Conservation (phyloP, 73 alveolate genomes). For the Breviolum minutum region DNA sequence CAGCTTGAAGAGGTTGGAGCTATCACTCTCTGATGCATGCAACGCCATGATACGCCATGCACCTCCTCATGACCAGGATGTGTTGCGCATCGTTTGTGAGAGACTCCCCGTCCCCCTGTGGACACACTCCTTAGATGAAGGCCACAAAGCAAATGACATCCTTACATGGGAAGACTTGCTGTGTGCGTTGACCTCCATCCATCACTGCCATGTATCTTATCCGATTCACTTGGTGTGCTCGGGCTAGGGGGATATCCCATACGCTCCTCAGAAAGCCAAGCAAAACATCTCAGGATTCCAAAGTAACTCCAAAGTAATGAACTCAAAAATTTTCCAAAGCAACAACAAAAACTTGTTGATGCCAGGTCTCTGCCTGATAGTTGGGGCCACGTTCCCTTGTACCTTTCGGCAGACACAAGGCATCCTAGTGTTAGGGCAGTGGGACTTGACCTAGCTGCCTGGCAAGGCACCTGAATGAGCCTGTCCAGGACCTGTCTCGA, state of each 20-base stretch:
- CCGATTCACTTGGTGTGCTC: not conserved
- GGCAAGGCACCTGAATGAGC: not conserved
- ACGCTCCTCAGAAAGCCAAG: not conserved
- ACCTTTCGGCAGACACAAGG: too few species aligned
- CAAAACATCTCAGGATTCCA: too few species aligned
- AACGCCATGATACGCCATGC: not conserved
- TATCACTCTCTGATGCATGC: not conserved
- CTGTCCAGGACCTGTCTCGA: constrained; percentile 1
- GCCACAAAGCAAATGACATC: not conserved
- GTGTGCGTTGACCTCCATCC: not conserved
- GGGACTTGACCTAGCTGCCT: too few species aligned
- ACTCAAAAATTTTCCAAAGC: too few species aligned
- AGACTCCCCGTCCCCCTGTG: not conserved
- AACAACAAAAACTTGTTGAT: too few species aligned
- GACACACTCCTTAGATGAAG: not conserved
- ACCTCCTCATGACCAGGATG: constrained; percentile 49
- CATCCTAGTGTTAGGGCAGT: too few species aligned
- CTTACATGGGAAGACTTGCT: not conserved
- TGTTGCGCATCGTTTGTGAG: constrained; percentile 30
- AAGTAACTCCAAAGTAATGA: too few species aligned
- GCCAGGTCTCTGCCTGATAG: too few species aligned
- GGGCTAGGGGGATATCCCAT: not conserved
- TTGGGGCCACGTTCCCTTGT: too few species aligned
- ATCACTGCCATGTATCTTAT: not conserved
- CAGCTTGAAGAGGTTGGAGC: not conserved